A percentile compares a stretch with the other conserved stretches of the same genome.
Evolutionary conservation across 805 yeast species (phyloP).

Genomic region (Hagleromyces aurorensis): DNA sequence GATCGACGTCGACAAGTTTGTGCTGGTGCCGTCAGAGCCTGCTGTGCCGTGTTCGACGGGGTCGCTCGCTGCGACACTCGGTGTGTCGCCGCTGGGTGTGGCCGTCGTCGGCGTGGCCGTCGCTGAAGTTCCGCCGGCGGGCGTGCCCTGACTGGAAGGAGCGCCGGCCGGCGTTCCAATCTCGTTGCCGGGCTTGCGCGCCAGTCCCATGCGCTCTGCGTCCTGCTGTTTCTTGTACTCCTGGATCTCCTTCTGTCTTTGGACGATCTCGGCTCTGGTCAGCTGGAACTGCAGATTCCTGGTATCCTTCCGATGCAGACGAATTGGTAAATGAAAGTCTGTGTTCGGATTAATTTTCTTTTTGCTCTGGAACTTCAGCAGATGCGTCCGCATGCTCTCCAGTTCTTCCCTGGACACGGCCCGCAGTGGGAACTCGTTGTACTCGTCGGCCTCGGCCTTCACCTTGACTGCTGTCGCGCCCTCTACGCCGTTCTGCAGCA

Average conservation of each 20-base stretch:
- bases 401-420: conserved; percentile 69
- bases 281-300: conserved; percentile 81
- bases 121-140: conserved; percentile 2
- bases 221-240: conserved; percentile 32
- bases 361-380: conserved; percentile 71
- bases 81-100: conserved; percentile 3
- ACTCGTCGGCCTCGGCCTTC: conserved; percentile 27
- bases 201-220: conserved; percentile 28
- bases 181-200: conserved; percentile 12
- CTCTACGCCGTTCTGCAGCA: conserved; percentile 15
- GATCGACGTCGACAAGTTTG: not conserved
- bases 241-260: conserved; percentile 43
- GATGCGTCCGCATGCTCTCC: conserved; percentile 66
- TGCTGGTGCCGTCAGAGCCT: not conserved
- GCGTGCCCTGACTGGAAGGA: conserved; percentile 6
- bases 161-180: conserved; percentile 12
- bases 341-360: conserved; percentile 61
- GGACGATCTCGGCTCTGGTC: conserved; percentile 67
- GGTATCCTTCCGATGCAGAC: conserved; percentile 91
- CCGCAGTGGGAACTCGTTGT: conserved; percentile 41
- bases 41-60: no score
- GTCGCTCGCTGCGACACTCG: no score
- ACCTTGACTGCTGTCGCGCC: conserved; percentile 9
- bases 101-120: conserved; percentile 4
- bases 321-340: conserved; percentile 72